phyloP scores from a whole-genome alignment of 352 stramenopile species.

The Plasmopara viticola region DNA sequence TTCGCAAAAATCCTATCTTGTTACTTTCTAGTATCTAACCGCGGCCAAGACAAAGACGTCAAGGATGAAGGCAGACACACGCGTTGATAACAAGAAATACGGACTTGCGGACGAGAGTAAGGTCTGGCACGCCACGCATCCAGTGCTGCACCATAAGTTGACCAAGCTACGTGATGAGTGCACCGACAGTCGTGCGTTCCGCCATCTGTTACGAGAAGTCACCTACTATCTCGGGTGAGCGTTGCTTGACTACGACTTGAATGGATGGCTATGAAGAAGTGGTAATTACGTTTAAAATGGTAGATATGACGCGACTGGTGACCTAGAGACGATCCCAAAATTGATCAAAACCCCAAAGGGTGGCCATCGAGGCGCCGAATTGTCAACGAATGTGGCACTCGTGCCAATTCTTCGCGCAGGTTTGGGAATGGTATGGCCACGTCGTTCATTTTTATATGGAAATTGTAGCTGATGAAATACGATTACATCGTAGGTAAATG shows the following conservation, averaged over 20 bases:
- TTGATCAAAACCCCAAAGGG: conserved; percentile 78
- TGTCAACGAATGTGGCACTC: conserved; percentile 90
- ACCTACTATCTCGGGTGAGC: conserved; percentile 96
- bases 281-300: background rate
- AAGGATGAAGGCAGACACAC: conserved; percentile 57
- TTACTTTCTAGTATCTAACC: conserved; percentile 13
- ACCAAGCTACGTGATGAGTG: conserved; percentile 93
- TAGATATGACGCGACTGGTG: conserved; percentile 77
- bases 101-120: conserved; percentile 58
- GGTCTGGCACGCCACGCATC: conserved; percentile 85
- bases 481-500: conserved; percentile 79
- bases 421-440: conserved; percentile 69
- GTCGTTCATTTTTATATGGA: background rate
- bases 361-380: conserved; percentile 74
- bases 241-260: conserved; percentile 9
- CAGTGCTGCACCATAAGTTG: conserved; percentile 94
- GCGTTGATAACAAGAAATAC: conserved; percentile 60
- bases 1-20: background rate
- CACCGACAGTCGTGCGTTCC: conserved; percentile 91
- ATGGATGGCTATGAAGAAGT: background rate
- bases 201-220: conserved; percentile 93
- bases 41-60: conserved; percentile 8
- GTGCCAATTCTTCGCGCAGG: conserved; percentile 94
- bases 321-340: conserved; percentile 62
- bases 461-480: background rate